Evolutionary conservation across 2,329 filamentous ascomycete species (phyloP).

Genomic region (Cordyceps militaris): DNA sequence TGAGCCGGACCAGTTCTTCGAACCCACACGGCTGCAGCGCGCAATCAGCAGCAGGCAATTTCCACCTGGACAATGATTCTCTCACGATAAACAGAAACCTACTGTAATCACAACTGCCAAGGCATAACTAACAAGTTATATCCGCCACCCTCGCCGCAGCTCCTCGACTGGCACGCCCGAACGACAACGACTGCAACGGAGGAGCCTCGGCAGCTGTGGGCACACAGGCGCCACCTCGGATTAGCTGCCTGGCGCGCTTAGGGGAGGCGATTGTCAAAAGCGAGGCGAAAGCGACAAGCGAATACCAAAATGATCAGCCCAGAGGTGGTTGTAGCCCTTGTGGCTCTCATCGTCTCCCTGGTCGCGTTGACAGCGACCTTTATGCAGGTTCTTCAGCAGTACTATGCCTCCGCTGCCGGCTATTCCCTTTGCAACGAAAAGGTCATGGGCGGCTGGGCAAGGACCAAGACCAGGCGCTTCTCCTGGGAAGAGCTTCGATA

Average conservation of each 20-base stretch:
- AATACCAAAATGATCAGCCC: neutral
- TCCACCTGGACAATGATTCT: neutral
- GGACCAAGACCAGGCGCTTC: slow-evolving; percentile 33
- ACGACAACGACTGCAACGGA: neutral
- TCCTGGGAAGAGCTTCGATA: slow-evolving; percentile 39
- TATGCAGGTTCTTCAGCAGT: slow-evolving; percentile 44
- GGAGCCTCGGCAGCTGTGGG: neutral
- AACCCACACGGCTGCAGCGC: slow-evolving; percentile 6
- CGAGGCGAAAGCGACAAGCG: neutral
- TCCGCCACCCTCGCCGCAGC: neutral
- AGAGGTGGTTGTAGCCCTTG: slow-evolving; percentile 34
- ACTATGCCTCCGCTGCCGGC: slow-evolving; percentile 42
- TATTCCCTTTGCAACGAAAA: slow-evolving; percentile 41
- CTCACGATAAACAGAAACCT: neutral
- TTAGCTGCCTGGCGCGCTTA: neutral
- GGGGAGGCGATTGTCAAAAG: neutral
- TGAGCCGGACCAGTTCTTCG: neutral
- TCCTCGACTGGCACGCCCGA: neutral
- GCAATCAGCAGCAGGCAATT: slow-evolving; percentile 1
- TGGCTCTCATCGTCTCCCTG: slow-evolving; percentile 40
- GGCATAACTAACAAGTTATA: neutral
- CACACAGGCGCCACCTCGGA: neutral
- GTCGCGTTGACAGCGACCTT: slow-evolving; percentile 38
- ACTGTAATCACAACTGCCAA: neutral
- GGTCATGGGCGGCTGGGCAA: slow-evolving; percentile 41